A percentile compares a stretch with the other conserved stretches of the same genome.
Conservation (phyloP, 257 asterid genomes). For the Phtheirospermum japonicum region DNA sequence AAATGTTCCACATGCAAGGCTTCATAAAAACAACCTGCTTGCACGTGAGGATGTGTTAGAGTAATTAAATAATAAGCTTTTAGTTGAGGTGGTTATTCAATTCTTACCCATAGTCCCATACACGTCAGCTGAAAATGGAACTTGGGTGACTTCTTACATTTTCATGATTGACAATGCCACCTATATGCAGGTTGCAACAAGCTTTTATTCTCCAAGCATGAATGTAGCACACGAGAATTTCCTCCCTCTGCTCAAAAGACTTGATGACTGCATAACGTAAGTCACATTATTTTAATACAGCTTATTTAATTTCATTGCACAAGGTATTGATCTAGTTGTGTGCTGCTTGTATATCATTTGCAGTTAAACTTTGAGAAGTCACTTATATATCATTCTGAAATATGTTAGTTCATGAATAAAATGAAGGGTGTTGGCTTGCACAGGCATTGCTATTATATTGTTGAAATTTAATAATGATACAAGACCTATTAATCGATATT, state of each 20-base stretch:
- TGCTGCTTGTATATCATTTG: constrained; percentile 17
- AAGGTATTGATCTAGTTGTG: constrained; percentile 14
- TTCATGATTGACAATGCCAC: constrained; percentile 33
- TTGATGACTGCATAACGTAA: constrained; percentile 94
- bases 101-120: too few species aligned
- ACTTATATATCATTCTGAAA: constrained; percentile 1
- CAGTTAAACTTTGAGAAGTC: constrained; percentile 17
- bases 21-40: constrained; percentile 1
- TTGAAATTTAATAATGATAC: constrained; percentile 15
- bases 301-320: constrained; percentile 19
- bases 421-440: constrained; percentile 13
- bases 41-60: not conserved
- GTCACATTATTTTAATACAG: constrained; percentile 32
- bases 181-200: constrained; percentile 82
- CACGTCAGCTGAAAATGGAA: constrained; percentile 20
- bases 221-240: constrained; percentile 68
- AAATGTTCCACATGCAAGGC: not conserved
- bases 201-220: constrained; percentile 91
- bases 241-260: constrained; percentile 88
- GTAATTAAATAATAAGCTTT: too few species aligned
- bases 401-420: constrained; percentile 21
- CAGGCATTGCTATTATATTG: not conserved
- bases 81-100: too few species aligned
- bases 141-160: constrained; percentile 14
- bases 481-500: constrained; percentile 4